phyloP scores from a whole-genome alignment of 1,284 basidiomycete species.

The Papiliotrema terrestris region DNA sequence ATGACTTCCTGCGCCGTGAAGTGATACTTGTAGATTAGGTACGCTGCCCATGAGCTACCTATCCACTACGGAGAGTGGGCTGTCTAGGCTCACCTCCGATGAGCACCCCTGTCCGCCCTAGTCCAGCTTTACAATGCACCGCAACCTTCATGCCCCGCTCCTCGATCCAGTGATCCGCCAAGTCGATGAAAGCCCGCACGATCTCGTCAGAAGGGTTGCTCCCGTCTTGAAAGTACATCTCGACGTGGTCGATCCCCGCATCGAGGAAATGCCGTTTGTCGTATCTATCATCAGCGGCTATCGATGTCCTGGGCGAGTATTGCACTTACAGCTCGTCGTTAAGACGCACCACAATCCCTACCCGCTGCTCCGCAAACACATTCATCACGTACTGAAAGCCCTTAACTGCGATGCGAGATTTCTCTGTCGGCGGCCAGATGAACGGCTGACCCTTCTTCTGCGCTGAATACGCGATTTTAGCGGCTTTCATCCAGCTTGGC shows the following conservation, averaged over 20 bases:
- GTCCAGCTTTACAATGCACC: constrained; percentile 63
- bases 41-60: no score
- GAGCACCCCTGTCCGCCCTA: constrained; percentile 65
- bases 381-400: constrained; percentile 84
- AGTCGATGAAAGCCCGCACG: constrained; percentile 80
- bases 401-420: constrained; percentile 60
- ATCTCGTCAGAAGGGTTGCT: constrained; percentile 81
- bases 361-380: constrained; percentile 80
- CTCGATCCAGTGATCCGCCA: constrained; percentile 71
- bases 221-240: constrained; percentile 95
- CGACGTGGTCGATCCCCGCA: constrained; percentile 74
- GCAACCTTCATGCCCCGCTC: constrained; percentile 71
- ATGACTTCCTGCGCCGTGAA: constrained; percentile 98
- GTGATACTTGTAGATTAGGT: constrained; percentile 98
- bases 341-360: constrained; percentile 89
- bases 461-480: background rate
- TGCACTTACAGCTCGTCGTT: constrained; percentile 71
- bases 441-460: background rate
- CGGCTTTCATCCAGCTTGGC: constrained; percentile 20
- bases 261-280: constrained; percentile 80
- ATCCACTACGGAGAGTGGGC: no score
- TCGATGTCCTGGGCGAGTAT: background rate
- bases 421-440: background rate
- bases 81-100: no score
- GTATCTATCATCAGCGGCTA: constrained; percentile 53